Conservation (phyloP, 2,329 filamentous ascomycete species). For the Diaporthe destruens region DNA sequence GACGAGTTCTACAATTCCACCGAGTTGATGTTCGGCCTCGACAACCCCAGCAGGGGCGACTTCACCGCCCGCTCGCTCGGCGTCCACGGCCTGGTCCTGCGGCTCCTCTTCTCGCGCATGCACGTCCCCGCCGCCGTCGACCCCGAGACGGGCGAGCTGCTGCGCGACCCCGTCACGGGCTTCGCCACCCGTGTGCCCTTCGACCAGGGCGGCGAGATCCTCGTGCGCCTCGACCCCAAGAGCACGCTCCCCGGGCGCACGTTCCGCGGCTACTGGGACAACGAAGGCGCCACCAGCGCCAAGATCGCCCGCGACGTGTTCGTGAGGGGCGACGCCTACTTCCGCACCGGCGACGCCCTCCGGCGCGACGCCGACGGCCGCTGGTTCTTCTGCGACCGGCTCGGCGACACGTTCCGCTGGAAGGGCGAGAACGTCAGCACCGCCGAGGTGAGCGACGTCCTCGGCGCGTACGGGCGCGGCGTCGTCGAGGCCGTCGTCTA, state of each 20-base stretch:
- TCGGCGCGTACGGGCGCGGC: constrained; percentile 67
- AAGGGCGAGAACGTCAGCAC: constrained; percentile 78
- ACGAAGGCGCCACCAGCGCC: constrained; percentile 74
- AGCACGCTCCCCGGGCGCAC: constrained; percentile 56
- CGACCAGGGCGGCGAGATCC: constrained; percentile 79
- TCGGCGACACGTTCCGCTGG: constrained; percentile 82
- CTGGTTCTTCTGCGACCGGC: constrained; percentile 76
- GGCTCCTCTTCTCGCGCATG: constrained; percentile 63
- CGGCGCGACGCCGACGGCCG: constrained; percentile 71
- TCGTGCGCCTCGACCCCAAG: constrained; percentile 67
- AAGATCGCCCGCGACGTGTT: constrained; percentile 76
- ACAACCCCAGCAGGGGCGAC: constrained; percentile 71
- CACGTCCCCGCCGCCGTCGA: constrained; percentile 78
- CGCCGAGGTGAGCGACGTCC: constrained; percentile 73
- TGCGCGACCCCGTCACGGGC: constrained; percentile 74
- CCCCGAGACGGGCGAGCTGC: constrained; percentile 74
- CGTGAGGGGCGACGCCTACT: constrained; percentile 75
- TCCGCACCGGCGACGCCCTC: constrained; percentile 76
- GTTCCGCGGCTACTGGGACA: constrained; percentile 79
- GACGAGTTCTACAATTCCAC: constrained; percentile 85
- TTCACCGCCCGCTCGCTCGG: constrained; percentile 75
- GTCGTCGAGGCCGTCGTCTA: constrained; percentile 78
- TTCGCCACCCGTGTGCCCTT: constrained; percentile 74
- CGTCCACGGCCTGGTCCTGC: constrained; percentile 75
- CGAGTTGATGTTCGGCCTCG: constrained; percentile 75